phyloP scores from a whole-genome alignment of 1,284 basidiomycete genomes.

The Ustilago nuda region DNA sequence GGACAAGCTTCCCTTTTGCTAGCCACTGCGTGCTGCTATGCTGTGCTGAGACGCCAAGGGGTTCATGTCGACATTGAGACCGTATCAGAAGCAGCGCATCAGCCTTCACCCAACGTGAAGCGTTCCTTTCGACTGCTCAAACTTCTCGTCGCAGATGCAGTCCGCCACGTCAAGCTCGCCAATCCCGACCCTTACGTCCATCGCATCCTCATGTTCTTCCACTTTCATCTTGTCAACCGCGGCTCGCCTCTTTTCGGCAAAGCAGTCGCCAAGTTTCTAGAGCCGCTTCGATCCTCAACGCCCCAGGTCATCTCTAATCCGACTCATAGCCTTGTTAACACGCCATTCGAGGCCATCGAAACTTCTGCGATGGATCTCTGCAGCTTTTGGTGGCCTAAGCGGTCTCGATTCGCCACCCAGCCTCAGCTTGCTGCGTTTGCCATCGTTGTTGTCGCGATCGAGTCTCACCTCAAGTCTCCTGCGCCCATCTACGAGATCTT shows the following conservation, averaged over 20 bases:
- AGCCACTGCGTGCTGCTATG: conserved; percentile 48
- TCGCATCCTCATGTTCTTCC: conserved; percentile 35
- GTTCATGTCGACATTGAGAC: conserved; percentile 23
- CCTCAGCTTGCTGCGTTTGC: conserved; percentile 30
- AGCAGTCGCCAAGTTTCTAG: conserved; percentile 19
- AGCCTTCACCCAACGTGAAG: conserved; percentile 15
- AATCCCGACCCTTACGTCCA: conserved; percentile 30
- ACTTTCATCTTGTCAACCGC: not conserved
- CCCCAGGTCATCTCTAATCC: not conserved
- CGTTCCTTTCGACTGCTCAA: conserved; percentile 22
- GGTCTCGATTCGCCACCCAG: not conserved
- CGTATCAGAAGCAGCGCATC: conserved; percentile 28
- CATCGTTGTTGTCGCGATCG: conserved; percentile 32
- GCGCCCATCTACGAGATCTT: conserved; percentile 28
- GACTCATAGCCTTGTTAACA: conserved; percentile 3
- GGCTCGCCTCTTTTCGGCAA: conserved; percentile 1
- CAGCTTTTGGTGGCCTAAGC: conserved; percentile 36
- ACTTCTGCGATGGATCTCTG: conserved; percentile 39
- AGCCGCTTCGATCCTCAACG: conserved; percentile 1
- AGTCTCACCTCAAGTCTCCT: conserved; percentile 23
- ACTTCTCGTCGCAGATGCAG: conserved; percentile 20
- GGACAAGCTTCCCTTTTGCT: conserved; percentile 23
- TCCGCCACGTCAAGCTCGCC: conserved; percentile 23
- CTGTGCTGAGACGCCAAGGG: conserved; percentile 34
- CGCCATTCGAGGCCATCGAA: conserved; percentile 31